Conservation (phyloP, 129 eudicot species). For the Centella asiatica region DNA sequence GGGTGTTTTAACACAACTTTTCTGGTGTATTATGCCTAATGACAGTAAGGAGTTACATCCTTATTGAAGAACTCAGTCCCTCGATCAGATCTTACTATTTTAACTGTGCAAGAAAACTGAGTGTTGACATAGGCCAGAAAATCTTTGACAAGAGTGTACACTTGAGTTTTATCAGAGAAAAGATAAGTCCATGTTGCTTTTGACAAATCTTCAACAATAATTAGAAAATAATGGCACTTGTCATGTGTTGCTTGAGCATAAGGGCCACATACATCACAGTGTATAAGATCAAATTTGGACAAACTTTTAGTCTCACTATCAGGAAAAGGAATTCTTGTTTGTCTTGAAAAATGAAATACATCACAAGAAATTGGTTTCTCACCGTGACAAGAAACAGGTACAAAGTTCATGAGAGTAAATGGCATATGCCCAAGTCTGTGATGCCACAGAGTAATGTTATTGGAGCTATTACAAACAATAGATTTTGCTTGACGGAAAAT, state of each 20-base stretch:
- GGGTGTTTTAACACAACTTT: not conserved
- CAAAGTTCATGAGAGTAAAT: not conserved
- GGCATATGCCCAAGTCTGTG: not conserved
- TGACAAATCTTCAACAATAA: constrained; percentile 13
- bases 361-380: not conserved
- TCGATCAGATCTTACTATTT: constrained; percentile 8
- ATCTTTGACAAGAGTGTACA: not conserved
- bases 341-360: not conserved
- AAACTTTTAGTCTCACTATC: not conserved
- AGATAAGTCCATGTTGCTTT: not conserved
- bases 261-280: constrained; percentile 18
- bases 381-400: too few relatives aligned
- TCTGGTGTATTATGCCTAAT: not conserved
- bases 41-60: not conserved
- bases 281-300: constrained; percentile 6
- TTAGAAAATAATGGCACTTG: not conserved
- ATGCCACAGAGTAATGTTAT: not conserved
- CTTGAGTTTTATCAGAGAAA: constrained; percentile 5
- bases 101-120: not conserved
- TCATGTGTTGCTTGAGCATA: not conserved
- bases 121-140: not conserved
- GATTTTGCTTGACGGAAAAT: not conserved
- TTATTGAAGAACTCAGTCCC: constrained; percentile 6
- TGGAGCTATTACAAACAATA: too few relatives aligned
- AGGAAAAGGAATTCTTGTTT: not conserved